These are phyloP conservation scores for Tuctoria greenei DNA, from an alignment of 176 grass and related monocot genomes.

Conservation along the genomic window DNA sequence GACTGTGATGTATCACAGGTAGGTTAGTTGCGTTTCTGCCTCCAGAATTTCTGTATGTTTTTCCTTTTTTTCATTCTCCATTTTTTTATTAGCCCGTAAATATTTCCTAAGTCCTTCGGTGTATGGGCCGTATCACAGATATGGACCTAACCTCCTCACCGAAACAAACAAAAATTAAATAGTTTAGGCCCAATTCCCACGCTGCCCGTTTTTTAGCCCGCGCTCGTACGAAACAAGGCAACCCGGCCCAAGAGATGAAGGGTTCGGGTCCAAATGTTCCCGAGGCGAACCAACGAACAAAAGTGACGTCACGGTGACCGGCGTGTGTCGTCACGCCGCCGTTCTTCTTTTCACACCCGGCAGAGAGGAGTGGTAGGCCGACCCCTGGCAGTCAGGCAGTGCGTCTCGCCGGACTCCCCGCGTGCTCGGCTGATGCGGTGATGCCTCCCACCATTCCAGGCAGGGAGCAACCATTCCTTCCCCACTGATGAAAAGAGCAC, in stretches of 20 bases:
- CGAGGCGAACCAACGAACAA: background rate
- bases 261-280: background rate
- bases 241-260: background rate
- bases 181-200: background rate
- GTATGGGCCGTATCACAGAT: no score
- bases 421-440: background rate
- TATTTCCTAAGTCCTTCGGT: no score
- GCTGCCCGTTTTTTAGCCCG: background rate
- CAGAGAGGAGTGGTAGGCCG: background rate
- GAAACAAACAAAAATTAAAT: background rate
- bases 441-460: background rate
- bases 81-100: background rate
- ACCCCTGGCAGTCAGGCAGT: background rate
- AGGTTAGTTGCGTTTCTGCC: background rate
- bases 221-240: background rate
- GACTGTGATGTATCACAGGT: background rate
- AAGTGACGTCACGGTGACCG: background rate
- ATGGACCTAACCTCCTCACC: background rate
- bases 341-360: background rate
- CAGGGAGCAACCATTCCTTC: background rate
- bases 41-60: background rate
- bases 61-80: background rate
- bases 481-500: background rate
- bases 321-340: background rate
- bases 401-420: background rate